Conservation (phyloP, 495 filamentous ascomycete genomes). For the Xylaria scruposa region DNA sequence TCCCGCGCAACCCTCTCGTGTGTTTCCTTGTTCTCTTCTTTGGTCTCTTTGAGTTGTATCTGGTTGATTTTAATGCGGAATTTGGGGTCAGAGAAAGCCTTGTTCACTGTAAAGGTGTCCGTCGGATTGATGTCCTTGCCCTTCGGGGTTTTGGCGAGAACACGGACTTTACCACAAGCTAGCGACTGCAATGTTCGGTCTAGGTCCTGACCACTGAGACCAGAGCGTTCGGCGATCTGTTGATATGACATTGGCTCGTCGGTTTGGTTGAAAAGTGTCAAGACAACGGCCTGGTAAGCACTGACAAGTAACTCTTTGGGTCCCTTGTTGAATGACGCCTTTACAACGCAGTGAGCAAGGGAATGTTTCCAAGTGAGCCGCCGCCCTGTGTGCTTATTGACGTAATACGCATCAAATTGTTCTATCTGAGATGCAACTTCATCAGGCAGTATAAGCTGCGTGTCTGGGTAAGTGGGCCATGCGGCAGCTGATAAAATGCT, state of each 20-base stretch:
- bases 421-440: slow-evolving; percentile 70
- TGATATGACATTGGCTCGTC: slow-evolving; percentile 58
- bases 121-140: slow-evolving; percentile 76
- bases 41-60: slow-evolving; percentile 94
- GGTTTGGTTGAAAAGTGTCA: slow-evolving; percentile 88
- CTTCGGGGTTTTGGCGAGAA: slow-evolving; percentile 86
- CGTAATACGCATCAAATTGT: slow-evolving; percentile 82
- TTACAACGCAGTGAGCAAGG: slow-evolving; percentile 84
- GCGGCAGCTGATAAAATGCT: slow-evolving; percentile 84
- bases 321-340: slow-evolving; percentile 76
- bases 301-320: slow-evolving; percentile 86
- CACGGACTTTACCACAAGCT: slow-evolving; percentile 85
- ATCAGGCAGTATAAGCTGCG: slow-evolving; percentile 75
- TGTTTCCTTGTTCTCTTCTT: slow-evolving; percentile 85
- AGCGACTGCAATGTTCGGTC: slow-evolving; percentile 91
- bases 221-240: slow-evolving; percentile 72
- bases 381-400: slow-evolving; percentile 83
- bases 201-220: slow-evolving; percentile 72
- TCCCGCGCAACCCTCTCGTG: slow-evolving; percentile 89
- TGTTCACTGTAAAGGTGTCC: slow-evolving; percentile 84
- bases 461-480: slow-evolving; percentile 91
- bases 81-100: slow-evolving; percentile 76
- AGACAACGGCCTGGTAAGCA: slow-evolving; percentile 87
- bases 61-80: slow-evolving; percentile 98
- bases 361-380: slow-evolving; percentile 92